These are phyloP conservation scores for Exophiala calicioides DNA, from an alignment of 2,329 filamentous ascomycete genomes.

Conservation along the genomic window DNA sequence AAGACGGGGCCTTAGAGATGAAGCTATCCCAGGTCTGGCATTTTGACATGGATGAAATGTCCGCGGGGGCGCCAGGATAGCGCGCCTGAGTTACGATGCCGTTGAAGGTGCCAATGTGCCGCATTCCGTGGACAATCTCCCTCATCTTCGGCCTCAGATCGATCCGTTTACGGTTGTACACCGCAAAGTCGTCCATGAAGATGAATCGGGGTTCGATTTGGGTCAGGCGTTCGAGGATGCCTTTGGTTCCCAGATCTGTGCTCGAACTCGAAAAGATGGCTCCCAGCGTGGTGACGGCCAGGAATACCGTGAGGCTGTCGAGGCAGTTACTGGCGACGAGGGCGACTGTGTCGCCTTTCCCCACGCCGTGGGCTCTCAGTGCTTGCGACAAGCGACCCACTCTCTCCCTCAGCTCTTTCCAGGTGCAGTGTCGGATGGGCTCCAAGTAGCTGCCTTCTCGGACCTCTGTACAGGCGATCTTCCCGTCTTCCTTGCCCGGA, in stretches of 20 bases:
- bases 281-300: slow-evolving; percentile 70
- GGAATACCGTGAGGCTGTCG: slow-evolving; percentile 70
- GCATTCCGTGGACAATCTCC: slow-evolving; percentile 66
- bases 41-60: slow-evolving; percentile 56
- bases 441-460: slow-evolving; percentile 40
- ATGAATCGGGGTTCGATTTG: slow-evolving; percentile 77
- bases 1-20: slow-evolving; percentile 32
- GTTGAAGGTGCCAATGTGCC: slow-evolving; percentile 60
- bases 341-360: slow-evolving; percentile 72
- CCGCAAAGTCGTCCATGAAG: slow-evolving; percentile 78
- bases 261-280: slow-evolving; percentile 74
- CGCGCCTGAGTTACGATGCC: slow-evolving; percentile 67
- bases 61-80: slow-evolving; percentile 57
- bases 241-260: slow-evolving; percentile 81
- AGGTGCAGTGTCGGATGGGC: slow-evolving; percentile 57
- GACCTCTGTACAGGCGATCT: slow-evolving; percentile 69
- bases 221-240: slow-evolving; percentile 70
- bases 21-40: slow-evolving; percentile 46
- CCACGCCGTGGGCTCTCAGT: slow-evolving; percentile 65
- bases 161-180: slow-evolving; percentile 76
- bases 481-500: slow-evolving; percentile 67
- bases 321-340: slow-evolving; percentile 74
- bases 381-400: slow-evolving; percentile 65
- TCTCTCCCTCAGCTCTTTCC: slow-evolving; percentile 63
- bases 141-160: slow-evolving; percentile 73